phyloP scores from a whole-genome alignment of 2,329 filamentous ascomycete genomes.

The Calycina marina region DNA sequence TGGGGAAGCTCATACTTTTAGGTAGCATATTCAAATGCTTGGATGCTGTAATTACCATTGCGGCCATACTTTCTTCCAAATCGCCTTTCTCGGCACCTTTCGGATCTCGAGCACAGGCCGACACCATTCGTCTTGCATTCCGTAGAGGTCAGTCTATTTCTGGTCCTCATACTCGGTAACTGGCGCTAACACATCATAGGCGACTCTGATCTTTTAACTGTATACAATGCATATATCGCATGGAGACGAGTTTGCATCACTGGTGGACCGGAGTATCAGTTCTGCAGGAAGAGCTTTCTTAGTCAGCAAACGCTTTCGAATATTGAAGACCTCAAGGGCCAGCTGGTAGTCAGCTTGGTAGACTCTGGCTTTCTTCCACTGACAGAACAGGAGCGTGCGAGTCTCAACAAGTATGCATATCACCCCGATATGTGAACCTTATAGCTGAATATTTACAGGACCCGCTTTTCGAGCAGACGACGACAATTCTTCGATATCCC shows the following conservation, averaged over 20 bases:
- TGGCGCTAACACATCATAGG: conserved; percentile 50
- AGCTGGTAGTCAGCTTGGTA: conserved; percentile 70
- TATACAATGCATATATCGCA: conserved; percentile 82
- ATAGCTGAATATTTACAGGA: conserved; percentile 20
- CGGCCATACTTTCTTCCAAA: conserved; percentile 86
- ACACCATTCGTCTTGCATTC: conserved; percentile 65
- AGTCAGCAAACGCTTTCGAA: conserved; percentile 77
- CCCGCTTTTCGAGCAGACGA: conserved; percentile 51
- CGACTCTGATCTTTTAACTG: conserved; percentile 82
- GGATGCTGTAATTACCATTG: conserved; percentile 81
- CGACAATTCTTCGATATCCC: conserved; percentile 69
- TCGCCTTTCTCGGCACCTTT: conserved; percentile 84
- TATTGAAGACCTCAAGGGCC: conserved; percentile 91
- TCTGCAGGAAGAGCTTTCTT: conserved; percentile 89
- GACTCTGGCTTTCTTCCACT: conserved; percentile 75
- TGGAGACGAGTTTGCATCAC: conserved; percentile 76
- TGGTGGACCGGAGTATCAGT: conserved; percentile 63
- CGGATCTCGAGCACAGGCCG: conserved; percentile 67
- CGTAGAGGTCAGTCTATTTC: conserved; percentile 37
- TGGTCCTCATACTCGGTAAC: neutral
- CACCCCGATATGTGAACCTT: conserved; percentile 1
- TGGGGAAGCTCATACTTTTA: conserved; percentile 83
- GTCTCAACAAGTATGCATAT: conserved; percentile 42
- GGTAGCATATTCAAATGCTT: conserved; percentile 80
- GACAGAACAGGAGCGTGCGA: conserved; percentile 54